Base-by-base conservation (phyloP, 1,139 yeast species). In the Candida dubliniensis region DNA sequence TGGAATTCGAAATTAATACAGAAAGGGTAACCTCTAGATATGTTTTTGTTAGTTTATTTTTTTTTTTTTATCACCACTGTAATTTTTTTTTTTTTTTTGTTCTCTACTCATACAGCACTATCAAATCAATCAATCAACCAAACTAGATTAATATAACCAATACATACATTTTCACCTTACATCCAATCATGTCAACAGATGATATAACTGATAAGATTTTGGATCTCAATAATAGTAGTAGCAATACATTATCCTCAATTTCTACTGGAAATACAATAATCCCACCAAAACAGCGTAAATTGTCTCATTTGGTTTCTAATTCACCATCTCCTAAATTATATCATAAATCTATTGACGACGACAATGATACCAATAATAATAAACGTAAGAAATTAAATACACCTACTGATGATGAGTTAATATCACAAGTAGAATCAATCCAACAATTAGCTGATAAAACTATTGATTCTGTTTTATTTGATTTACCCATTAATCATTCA, bases 401-500 rank as follows among this genome's bases (percentile, higher is more conserved):
- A 11, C 35, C 36, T 3, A 18, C 27, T 25, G 4, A 18, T 9
- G 8, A 24, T 12, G 33, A 34, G 6, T 7, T 29, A 30, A 11
- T 26, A 10, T 5, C 34, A 11, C 4, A 26, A 18, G 11, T 39
- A 5, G 7, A 29, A 5, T 12, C 14, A 15, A 11, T 39, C n/a
- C 31, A 39, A 14, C 5, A 8, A 8, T 27, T 39, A 10, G 41
- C 43, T n/a, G 40, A 43, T n/a, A 4, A 31, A 15, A 43, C 42
- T 1, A 38, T 68, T 2, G 59, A 58, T 30, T 38, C 42, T 1
- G 56, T 71, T 1, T 52, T 71, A 7, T n/a, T 40, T 0, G 59
- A 48, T 10, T 31, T 46, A 4, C 46, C 49, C 2, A 46, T 63
- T 18, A 47, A 43, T 10, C 57, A 55, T 36, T 62, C 71, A 35